Conservation (phyloP, 2,329 filamentous ascomycete species). For the Xylaria sp. region DNA sequence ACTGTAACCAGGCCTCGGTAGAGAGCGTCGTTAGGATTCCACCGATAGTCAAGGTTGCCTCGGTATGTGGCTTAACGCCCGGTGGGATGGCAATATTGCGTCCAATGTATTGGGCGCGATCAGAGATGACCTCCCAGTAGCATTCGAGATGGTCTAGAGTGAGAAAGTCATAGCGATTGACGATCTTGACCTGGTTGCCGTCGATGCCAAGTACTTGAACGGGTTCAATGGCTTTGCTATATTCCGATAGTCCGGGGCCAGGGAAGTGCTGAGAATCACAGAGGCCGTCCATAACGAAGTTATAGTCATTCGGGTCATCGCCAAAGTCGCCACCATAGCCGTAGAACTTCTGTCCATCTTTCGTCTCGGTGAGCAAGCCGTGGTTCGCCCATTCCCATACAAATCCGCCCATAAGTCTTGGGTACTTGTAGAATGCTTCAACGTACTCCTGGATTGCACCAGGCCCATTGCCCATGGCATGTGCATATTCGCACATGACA, state of each 20-base stretch:
- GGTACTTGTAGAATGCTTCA: slow-evolving; percentile 70
- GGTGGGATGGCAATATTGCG: slow-evolving; percentile 56
- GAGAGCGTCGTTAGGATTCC: slow-evolving; percentile 46
- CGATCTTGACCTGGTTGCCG: slow-evolving; percentile 57
- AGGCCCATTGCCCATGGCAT: slow-evolving; percentile 79
- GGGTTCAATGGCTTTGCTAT: slow-evolving; percentile 69
- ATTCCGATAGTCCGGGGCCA: slow-evolving; percentile 63
- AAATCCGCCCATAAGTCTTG: slow-evolving; percentile 70
- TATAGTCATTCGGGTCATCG: slow-evolving; percentile 68
- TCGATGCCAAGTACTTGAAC: slow-evolving; percentile 62
- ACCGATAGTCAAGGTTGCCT: slow-evolving; percentile 51
- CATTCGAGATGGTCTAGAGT: slow-evolving; percentile 62
- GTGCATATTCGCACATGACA: slow-evolving; percentile 65
- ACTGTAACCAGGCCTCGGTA: slow-evolving; percentile 59
- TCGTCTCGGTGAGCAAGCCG: slow-evolving; percentile 57
- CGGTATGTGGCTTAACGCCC: slow-evolving; percentile 57
- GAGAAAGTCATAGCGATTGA: slow-evolving; percentile 67
- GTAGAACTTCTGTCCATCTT: slow-evolving; percentile 60
- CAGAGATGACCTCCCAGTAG: slow-evolving; percentile 56
- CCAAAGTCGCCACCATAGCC: slow-evolving; percentile 72
- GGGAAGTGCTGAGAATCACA: slow-evolving; percentile 62
- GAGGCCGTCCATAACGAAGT: slow-evolving; percentile 69
- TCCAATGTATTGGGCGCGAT: slow-evolving; percentile 52
- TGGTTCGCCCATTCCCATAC: slow-evolving; percentile 75
- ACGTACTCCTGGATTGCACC: slow-evolving; percentile 75